Conservation (phyloP, 2,329 filamentous ascomycete genomes). For the Microsporum canis region DNA sequence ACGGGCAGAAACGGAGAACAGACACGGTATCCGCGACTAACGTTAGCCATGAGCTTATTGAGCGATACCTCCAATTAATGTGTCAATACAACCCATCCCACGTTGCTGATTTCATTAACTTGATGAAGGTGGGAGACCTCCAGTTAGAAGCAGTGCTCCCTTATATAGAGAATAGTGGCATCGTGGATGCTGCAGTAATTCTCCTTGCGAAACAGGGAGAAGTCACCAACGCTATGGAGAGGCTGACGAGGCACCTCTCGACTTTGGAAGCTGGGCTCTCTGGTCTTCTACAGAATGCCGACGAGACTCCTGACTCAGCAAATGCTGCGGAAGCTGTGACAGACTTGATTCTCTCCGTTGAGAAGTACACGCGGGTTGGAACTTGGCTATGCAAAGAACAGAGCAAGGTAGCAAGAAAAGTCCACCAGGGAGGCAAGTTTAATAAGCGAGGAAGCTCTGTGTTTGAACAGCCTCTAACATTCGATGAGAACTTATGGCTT, state of each 20-base stretch:
- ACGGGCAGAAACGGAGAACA: constrained; percentile 28
- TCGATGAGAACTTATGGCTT: constrained; percentile 55
- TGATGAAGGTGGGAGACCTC: constrained; percentile 65
- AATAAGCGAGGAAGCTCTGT: constrained; percentile 33
- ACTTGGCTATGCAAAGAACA: constrained; percentile 92
- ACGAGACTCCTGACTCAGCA: constrained; percentile 45
- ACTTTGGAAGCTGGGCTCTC: constrained; percentile 69
- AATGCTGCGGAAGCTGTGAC: constrained; percentile 56
- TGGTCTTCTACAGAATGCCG: constrained; percentile 55
- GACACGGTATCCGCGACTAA: constrained; percentile 22
- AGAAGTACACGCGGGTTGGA: constrained; percentile 85
- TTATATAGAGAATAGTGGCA: constrained; percentile 76
- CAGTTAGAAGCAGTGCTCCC: constrained; percentile 70
- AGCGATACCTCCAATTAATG: constrained; percentile 82
- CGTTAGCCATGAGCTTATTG: constrained; percentile 53
- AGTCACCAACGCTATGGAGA: constrained; percentile 68
- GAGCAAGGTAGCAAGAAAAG: constrained; percentile 47
- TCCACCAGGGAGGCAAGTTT: constrained; percentile 22
- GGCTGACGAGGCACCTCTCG: constrained; percentile 67
- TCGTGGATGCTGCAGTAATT: constrained; percentile 84
- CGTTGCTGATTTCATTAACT: constrained; percentile 73
- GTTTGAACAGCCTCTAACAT: constrained; percentile 45
- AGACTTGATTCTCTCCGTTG: constrained; percentile 63
- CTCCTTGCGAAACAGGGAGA: constrained; percentile 83
- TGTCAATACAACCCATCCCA: constrained; percentile 72